These are phyloP conservation scores for Syzygium malaccense DNA, from an alignment of 441 rosid genomes.

Conservation along the genomic window DNA sequence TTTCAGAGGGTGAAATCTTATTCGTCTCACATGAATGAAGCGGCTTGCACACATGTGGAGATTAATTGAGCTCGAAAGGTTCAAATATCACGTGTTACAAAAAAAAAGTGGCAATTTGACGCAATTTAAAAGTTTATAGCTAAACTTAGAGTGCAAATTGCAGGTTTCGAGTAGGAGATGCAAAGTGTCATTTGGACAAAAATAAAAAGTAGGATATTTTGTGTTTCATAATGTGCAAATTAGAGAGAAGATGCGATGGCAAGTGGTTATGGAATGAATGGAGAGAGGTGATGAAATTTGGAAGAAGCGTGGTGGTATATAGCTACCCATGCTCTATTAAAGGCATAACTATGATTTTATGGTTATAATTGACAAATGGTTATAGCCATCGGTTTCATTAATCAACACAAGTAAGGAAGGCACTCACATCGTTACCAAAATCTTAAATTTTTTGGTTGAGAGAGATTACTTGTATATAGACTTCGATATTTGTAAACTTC, in stretches of 20 bases:
- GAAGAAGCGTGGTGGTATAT: not conserved
- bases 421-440: not conserved
- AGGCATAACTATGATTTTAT: not conserved
- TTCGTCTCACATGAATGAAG: not conserved
- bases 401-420: not conserved
- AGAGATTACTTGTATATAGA: not conserved
- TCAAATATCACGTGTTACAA: not conserved
- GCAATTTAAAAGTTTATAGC: not conserved
- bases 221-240: not conserved
- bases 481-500: not conserved
- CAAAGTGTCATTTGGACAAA: not conserved
- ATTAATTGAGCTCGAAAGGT: not conserved
- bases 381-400: not conserved
- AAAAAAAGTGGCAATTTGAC: not conserved
- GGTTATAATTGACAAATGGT: not conserved
- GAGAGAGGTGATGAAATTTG: not conserved
- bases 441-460: not conserved
- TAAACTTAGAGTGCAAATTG: not conserved
- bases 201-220: not conserved
- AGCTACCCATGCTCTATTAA: not conserved
- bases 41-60: not conserved
- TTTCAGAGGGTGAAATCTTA: not conserved
- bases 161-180: not conserved
- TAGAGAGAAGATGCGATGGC: not conserved
- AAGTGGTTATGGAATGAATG: not conserved